phyloP scores from a whole-genome alignment of 2,329 filamentous ascomycete species.

The Cladosporium sp. region DNA sequence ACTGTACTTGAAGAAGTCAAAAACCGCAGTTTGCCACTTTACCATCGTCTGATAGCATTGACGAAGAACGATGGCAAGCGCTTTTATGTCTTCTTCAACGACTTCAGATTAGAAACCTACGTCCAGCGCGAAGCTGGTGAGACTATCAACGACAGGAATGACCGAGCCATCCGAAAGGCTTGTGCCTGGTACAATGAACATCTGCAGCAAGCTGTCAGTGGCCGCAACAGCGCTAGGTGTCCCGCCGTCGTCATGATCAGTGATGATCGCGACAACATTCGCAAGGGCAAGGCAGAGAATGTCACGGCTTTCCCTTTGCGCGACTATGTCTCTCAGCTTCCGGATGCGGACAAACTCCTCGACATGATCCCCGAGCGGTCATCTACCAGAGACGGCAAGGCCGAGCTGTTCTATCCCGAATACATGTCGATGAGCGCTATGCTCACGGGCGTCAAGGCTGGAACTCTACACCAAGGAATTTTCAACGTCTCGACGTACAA shows the following conservation, averaged over 20 bases:
- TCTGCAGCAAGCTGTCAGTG: slow-evolving; percentile 59
- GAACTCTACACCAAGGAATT: slow-evolving; percentile 84
- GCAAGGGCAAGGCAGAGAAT: slow-evolving; percentile 71
- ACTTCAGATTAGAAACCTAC: slow-evolving; percentile 90
- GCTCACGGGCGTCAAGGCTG: slow-evolving; percentile 87
- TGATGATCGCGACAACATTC: slow-evolving; percentile 82
- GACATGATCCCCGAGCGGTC: slow-evolving; percentile 85
- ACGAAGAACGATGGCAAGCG: slow-evolving; percentile 96
- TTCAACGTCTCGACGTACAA: slow-evolving; percentile 98
- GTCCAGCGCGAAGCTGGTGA: slow-evolving; percentile 70
- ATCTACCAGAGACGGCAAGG: slow-evolving; percentile 59
- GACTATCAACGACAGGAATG: slow-evolving; percentile 93
- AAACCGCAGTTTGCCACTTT: slow-evolving; percentile 87
- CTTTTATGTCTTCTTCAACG: slow-evolving; percentile 99
- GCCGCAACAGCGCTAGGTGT: slow-evolving; percentile 48
- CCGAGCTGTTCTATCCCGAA: slow-evolving; percentile 77
- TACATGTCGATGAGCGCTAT: slow-evolving; percentile 86
- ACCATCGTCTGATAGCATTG: slow-evolving; percentile 84
- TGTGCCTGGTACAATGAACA: slow-evolving; percentile 89
- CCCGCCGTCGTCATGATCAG: slow-evolving; percentile 89
- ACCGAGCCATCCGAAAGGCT: slow-evolving; percentile 79
- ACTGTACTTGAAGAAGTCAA: slow-evolving; percentile 94
- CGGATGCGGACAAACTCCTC: slow-evolving; percentile 77
- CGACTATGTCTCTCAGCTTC: slow-evolving; percentile 78
- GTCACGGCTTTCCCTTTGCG: slow-evolving; percentile 61